Conservation (phyloP, 108 stramenopile genomes). For the Cyclotella kingstonii region DNA sequence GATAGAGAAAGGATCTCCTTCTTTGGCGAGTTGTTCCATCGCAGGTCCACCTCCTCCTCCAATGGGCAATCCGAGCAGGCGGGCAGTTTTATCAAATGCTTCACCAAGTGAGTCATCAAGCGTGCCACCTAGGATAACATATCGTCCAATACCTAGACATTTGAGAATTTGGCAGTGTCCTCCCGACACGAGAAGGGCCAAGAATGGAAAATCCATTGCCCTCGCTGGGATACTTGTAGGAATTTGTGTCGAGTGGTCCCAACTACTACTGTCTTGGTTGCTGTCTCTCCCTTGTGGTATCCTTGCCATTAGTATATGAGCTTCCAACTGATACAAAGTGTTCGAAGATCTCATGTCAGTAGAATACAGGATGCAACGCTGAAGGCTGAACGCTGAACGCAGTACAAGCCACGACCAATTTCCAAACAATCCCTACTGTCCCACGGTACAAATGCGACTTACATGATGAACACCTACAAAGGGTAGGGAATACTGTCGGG, state of each 20-base stretch:
- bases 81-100: slow-evolving; percentile 92
- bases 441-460: too few species aligned
- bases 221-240: slow-evolving; percentile 17
- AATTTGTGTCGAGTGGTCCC: slow-evolving; percentile 2
- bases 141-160: slow-evolving; percentile 83
- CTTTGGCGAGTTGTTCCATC: slow-evolving; percentile 79
- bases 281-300: slow-evolving; percentile 46
- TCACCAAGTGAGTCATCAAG: slow-evolving; percentile 95
- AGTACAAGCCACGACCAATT: too few species aligned
- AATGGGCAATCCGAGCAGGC: slow-evolving; percentile 82
- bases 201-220: slow-evolving; percentile 88
- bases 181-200: slow-evolving; percentile 94
- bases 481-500: slow-evolving; percentile 73
- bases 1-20: slow-evolving; percentile 79
- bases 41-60: slow-evolving; percentile 95
- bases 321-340: slow-evolving; percentile 89
- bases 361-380: neutral
- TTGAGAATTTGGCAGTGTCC: slow-evolving; percentile 94
- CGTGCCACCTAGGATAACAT: slow-evolving; percentile 89
- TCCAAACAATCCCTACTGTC: too few species aligned
- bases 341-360: neutral
- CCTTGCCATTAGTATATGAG: slow-evolving; percentile 94
- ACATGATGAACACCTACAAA: slow-evolving; percentile 95
- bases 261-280: too few species aligned
- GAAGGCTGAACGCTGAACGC: neutral